Evolutionary conservation across 2,329 filamentous ascomycete species (phyloP).

Genomic region (Helotiales sp.): DNA sequence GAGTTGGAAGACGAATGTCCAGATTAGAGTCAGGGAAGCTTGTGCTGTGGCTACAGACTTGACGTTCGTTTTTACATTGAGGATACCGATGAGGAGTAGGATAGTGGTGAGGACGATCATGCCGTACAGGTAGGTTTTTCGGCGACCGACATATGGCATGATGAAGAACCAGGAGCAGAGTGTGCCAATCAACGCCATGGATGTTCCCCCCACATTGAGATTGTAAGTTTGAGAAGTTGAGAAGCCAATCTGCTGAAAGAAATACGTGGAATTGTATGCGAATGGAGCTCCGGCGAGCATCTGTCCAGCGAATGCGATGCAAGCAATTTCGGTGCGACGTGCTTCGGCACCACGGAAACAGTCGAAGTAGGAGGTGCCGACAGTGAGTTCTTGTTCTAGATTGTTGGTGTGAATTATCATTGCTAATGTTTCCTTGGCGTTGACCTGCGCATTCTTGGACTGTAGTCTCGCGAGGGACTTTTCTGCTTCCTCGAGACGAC

Average conservation of each 20-base stretch:
- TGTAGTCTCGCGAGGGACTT: conserved; percentile 40
- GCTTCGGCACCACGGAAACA: conserved; percentile 45
- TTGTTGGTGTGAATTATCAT: conserved; percentile 57
- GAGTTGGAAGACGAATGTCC: conserved; percentile 36
- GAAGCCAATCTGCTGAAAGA: conserved; percentile 56
- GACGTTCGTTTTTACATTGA: conserved; percentile 14
- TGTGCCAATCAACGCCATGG: conserved; percentile 50
- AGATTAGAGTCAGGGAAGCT: conserved; percentile 31
- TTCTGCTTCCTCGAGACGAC: conserved; percentile 43
- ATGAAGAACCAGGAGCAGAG: conserved; percentile 48
- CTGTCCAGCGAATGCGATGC: conserved; percentile 30
- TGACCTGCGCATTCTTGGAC: conserved; percentile 38
- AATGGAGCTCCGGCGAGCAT: conserved; percentile 47
- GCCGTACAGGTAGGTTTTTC: conserved; percentile 51
- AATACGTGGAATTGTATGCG: conserved; percentile 62
- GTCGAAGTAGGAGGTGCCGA: conserved; percentile 46
- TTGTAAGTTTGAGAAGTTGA: conserved; percentile 47
- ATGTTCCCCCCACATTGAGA: conserved; percentile 48
- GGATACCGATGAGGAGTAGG: conserved; percentile 45
- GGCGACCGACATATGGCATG: conserved; percentile 47
- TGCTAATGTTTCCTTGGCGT: conserved; percentile 42
- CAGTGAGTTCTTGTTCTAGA: conserved; percentile 44
- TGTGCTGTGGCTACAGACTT: conserved; percentile 20
- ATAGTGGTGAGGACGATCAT: conserved; percentile 43
- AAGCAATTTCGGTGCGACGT: conserved; percentile 53